Evolutionary conservation across 371 early-diverging fungal genomes (phyloP), one percentile per base, ranked within the genome.

Genomic region (Mucor indicus): DNA sequence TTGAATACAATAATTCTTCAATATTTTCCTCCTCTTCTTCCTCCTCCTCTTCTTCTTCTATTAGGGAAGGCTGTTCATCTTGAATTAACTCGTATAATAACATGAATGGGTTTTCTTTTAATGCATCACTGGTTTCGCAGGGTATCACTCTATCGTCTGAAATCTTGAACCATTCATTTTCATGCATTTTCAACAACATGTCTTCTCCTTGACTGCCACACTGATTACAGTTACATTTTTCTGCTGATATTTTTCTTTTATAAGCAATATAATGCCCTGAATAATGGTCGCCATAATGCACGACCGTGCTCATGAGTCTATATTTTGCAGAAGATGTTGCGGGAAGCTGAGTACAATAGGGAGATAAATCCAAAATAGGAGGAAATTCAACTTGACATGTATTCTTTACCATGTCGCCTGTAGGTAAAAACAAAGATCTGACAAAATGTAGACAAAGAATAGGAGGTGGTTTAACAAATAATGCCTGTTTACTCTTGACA

Each of bases 201-300:
- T 16, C 17, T 21, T 40, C 44, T 9, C 29, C 22, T 30, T 50
- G 39, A 8, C 6, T 2, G 17, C 53, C 41, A 50, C 63, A 57
- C 4, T 21, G 4, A 22, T 55, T 37, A 47, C 75, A 53, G 33
- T 32, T 47, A 48, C 62, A 52, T 33, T 46, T 29, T 32, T 50
- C 25, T 55, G 81, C 54, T 60, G 48, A 65, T 21, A 91, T 68
- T 8, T 93, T 72, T 53, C 62, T 39, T 19, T 62, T 57, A 31
- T 85, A 92, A 1, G 92, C 84, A 15, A 94, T 83, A 57, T 89
- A 95, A 56, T 95, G 95, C 0, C 95, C 96, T 15, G 73, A 87
- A 3, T 88, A 84, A 62, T 95, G 96, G 19, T 76, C 64, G 3
- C 95, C 95, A 49, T 79, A 84, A 52, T 95, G 96, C 19, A 92